Conservation (phyloP, 2,329 filamentous ascomycete genomes). For the Calonectria naviculata region DNA sequence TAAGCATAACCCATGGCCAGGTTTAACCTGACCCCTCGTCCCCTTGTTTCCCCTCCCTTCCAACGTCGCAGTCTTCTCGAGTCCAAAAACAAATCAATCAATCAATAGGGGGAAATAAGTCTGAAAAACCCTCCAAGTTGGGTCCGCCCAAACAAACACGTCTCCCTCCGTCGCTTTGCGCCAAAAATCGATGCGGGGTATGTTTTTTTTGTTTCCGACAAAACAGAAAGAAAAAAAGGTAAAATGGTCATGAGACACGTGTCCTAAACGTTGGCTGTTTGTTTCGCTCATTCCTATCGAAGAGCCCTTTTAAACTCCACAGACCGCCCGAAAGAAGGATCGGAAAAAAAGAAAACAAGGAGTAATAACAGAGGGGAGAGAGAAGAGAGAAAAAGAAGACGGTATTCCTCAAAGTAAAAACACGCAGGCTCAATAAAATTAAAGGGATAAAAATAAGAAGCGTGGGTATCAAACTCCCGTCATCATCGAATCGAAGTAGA, state of each 20-base stretch:
- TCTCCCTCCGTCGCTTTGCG: slow-evolving; percentile 33
- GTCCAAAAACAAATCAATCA: slow-evolving; percentile 3
- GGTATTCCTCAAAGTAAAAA: slow-evolving; percentile 23
- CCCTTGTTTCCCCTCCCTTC: slow-evolving; percentile 2
- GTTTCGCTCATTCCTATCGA: slow-evolving; percentile 19
- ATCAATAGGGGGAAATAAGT: not conserved
- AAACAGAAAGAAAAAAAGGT: slow-evolving; percentile 24
- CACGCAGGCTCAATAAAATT: slow-evolving; percentile 22
- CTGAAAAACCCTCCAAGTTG: slow-evolving; percentile 31
- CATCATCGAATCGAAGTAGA: not conserved
- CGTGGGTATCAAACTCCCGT: slow-evolving; percentile 31
- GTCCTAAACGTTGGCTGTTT: slow-evolving; percentile 28
- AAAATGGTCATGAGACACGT: slow-evolving; percentile 31
- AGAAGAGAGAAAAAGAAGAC: not conserved
- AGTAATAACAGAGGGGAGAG: not conserved
- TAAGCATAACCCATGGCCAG: not conserved
- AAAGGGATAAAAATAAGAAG: slow-evolving; percentile 19
- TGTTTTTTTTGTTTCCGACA: slow-evolving; percentile 33
- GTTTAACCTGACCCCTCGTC: not conserved
- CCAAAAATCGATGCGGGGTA: slow-evolving; percentile 44
- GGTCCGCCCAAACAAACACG: slow-evolving; percentile 17
- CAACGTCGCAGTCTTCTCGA: not conserved
- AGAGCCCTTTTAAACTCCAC: slow-evolving; percentile 31
- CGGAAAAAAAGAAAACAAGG: slow-evolving; percentile 26
- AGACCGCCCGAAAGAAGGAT: slow-evolving; percentile 18